phyloP scores from a whole-genome alignment of 2,329 filamentous ascomycete genomes.

The Leptoxyphium fumago region DNA sequence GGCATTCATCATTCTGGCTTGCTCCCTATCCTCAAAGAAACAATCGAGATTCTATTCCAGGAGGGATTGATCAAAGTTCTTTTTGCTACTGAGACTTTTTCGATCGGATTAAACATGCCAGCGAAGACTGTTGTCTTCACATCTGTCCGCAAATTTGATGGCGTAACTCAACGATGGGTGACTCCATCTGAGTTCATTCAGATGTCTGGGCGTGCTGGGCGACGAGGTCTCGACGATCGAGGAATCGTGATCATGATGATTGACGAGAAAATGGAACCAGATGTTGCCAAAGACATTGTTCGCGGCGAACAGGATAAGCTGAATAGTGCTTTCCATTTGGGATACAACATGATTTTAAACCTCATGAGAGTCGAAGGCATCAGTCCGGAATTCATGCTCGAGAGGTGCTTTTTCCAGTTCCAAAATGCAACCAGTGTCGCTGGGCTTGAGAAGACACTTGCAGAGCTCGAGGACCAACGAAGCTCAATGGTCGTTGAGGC shows the following conservation, averaged over 20 bases:
- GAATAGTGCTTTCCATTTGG: conserved; percentile 93
- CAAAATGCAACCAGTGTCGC: conserved; percentile 86
- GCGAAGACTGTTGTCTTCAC: conserved; percentile 99
- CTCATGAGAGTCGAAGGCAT: conserved; percentile 97
- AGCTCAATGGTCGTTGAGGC: conserved; percentile 65
- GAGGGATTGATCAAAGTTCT: conserved; percentile 95
- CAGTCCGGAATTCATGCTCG: conserved; percentile 96
- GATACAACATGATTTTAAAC: conserved; percentile 99
- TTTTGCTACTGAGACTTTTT: conserved; percentile 97
- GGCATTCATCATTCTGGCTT: conserved; percentile 95
- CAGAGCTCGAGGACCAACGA: conserved; percentile 60
- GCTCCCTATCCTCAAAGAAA: conserved; percentile 91
- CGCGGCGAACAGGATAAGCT: conserved; percentile 93
- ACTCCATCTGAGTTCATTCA: conserved; percentile 96
- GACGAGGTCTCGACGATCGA: conserved; percentile 90
- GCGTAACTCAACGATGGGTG: conserved; percentile 62
- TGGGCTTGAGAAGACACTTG: conserved; percentile 67
- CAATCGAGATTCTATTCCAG: conserved; percentile 97
- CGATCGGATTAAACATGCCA: conserved; percentile 97
- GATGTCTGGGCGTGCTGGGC: conserved; percentile 94
- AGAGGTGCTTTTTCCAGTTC: conserved; percentile 95
- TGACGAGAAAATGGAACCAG: conserved; percentile 86
- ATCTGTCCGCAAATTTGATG: conserved; percentile 89
- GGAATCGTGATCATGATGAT: conserved; percentile 99
- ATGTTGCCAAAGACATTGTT: conserved; percentile 86